phyloP scores from a whole-genome alignment of 805 yeast genomes.

The Candida ulmi region DNA sequence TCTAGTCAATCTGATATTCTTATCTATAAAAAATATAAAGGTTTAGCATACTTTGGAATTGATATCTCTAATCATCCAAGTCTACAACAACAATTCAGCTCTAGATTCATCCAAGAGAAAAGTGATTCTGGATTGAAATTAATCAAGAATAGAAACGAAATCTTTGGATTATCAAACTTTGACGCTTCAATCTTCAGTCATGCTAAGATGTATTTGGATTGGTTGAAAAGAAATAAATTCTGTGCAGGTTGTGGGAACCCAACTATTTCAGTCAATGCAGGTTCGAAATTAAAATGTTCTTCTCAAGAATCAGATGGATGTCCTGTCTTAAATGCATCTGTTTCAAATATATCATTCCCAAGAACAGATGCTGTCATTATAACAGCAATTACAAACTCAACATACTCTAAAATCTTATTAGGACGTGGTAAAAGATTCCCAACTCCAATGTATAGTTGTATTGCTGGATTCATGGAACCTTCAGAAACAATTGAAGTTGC shows the following conservation, averaged over 20 bases:
- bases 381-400: conserved; percentile 64
- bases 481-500: conserved; percentile 89
- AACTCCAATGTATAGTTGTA: conserved; percentile 64
- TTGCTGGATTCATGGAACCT: conserved; percentile 96
- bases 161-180: conserved; percentile 22
- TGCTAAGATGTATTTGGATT: conserved; percentile 79
- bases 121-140: background rate
- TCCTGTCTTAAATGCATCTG: conserved; percentile 35
- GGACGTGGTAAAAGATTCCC: conserved; percentile 66
- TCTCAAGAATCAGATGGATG: conserved; percentile 17
- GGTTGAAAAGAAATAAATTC: conserved; percentile 68
- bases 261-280: conserved; percentile 58
- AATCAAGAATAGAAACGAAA: conserved; percentile 6
- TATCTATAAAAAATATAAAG: conserved; percentile 43
- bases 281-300: conserved; percentile 55
- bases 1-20: conserved; percentile 27
- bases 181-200: conserved; percentile 74
- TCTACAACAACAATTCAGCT: background rate
- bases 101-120: background rate
- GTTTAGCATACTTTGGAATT: conserved; percentile 60
- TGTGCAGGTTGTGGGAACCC: conserved; percentile 86
- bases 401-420: conserved; percentile 56
- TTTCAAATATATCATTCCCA: conserved; percentile 83
- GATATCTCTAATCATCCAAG: conserved; percentile 33
- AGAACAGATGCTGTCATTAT: conserved; percentile 88